These are phyloP conservation scores for Calonectria ilicicola DNA, from an alignment of 2,329 filamentous ascomycete species.

Conservation along the genomic window DNA sequence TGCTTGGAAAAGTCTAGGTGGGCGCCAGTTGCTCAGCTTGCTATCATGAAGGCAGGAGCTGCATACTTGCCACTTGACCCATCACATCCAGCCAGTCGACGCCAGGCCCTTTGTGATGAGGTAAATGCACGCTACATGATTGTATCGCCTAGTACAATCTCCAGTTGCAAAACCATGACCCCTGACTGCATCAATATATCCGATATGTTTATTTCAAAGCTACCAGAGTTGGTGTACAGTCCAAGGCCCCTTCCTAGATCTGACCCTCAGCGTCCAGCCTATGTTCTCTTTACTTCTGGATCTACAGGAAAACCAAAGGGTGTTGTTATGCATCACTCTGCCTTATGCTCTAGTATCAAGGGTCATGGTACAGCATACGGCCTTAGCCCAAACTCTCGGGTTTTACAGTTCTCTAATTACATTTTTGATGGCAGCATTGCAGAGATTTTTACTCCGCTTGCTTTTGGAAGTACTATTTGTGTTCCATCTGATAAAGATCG, in stretches of 20 bases:
- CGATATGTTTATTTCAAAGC: not conserved
- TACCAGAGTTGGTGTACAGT: not conserved
- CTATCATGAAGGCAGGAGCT: constrained; percentile 40
- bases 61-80: constrained; percentile 39
- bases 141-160: not conserved
- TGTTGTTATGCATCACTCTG: constrained; percentile 48
- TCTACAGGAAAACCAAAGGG: constrained; percentile 67
- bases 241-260: not conserved
- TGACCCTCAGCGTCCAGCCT: not conserved
- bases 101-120: constrained; percentile 5
- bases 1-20: constrained; percentile 41
- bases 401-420: constrained; percentile 46
- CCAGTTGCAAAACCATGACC: not conserved
- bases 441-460: constrained; percentile 54
- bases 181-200: not conserved
- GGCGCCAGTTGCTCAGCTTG: constrained; percentile 37
- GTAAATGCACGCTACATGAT: constrained; percentile 16
- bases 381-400: constrained; percentile 11
- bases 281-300: constrained; percentile 64
- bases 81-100: constrained; percentile 21
- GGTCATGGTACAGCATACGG: constrained; percentile 4
- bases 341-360: constrained; percentile 9
- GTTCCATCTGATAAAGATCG: constrained; percentile 52
- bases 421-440: constrained; percentile 53
- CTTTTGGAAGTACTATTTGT: constrained; percentile 52